phyloP scores from a whole-genome alignment of 331 rosid species.

The Acacia pycnantha region DNA sequence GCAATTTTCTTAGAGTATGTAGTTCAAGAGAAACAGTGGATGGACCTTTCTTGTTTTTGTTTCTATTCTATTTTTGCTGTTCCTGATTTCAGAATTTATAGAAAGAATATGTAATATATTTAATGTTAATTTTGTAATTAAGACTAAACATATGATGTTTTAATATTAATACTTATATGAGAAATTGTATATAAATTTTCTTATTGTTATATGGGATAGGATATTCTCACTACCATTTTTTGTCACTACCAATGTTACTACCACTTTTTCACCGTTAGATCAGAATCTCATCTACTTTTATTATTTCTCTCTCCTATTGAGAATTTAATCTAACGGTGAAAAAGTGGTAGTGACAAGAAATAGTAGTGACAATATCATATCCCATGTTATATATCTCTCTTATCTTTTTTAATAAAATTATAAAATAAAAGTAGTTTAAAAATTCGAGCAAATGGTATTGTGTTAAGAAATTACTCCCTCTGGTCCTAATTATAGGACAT shows the following conservation, averaged over 20 bases:
- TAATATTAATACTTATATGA: neutral
- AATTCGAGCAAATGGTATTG: neutral
- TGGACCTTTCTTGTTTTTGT: conserved; percentile 22
- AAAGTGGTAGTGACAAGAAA: too few species aligned
- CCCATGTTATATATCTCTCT: neutral
- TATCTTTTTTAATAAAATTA: neutral
- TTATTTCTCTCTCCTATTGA: too few species aligned
- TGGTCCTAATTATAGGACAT: too few species aligned
- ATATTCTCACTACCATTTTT: too few species aligned
- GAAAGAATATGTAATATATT: neutral
- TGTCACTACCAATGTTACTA: too few species aligned
- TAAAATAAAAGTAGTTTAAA: neutral
- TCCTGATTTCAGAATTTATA: conserved; percentile 13
- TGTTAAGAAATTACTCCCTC: neutral
- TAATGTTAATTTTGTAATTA: neutral
- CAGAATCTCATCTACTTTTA: too few species aligned
- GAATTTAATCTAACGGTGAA: too few species aligned
- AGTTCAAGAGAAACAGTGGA: conserved; percentile 26
- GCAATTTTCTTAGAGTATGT: conserved; percentile 11
- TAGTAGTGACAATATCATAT: too few species aligned
- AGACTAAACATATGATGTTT: neutral
- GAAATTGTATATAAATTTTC: neutral
- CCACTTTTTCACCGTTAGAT: too few species aligned
- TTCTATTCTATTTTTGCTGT: neutral
- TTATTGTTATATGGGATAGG: too few species aligned